phyloP scores from a whole-genome alignment of 1,139 yeast genomes.

The Scheffersomyces titani region DNA sequence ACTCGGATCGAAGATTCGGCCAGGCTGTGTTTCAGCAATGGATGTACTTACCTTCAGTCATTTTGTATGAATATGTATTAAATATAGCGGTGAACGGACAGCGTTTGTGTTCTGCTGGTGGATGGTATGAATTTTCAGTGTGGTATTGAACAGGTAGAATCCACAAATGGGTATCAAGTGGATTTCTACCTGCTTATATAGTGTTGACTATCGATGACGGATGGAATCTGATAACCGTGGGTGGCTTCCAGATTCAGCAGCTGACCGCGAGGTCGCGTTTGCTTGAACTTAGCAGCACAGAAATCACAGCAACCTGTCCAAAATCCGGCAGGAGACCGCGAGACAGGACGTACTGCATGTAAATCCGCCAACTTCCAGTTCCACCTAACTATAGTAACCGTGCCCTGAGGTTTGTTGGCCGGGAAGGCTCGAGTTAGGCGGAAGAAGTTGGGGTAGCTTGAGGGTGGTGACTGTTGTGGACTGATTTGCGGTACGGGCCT shows the following conservation, averaged over 20 bases:
- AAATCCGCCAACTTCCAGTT: not conserved
- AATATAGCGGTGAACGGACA: not conserved
- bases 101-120: not conserved
- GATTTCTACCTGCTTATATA: not conserved
- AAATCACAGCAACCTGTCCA: no score
- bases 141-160: not conserved
- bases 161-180: not conserved
- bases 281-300: not conserved
- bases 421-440: not conserved
- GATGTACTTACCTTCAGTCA: not conserved
- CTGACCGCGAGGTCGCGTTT: slow-evolving; percentile 5
- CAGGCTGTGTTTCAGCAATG: not conserved
- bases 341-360: not conserved
- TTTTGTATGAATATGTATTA: not conserved
- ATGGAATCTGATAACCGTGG: not conserved
- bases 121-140: not conserved
- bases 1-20: not conserved
- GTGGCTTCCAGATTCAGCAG: slow-evolving; percentile 1
- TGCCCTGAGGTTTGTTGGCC: not conserved
- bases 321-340: not conserved
- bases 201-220: not conserved
- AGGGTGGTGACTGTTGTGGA: not conserved
- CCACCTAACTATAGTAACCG: not conserved
- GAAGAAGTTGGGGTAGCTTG: not conserved
- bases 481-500: not conserved